A percentile compares a stretch with the other conserved stretches of the same genome.
phyloP scores from a whole-genome alignment of 768 basidiomycete species.

The Amanita exitialis region DNA sequence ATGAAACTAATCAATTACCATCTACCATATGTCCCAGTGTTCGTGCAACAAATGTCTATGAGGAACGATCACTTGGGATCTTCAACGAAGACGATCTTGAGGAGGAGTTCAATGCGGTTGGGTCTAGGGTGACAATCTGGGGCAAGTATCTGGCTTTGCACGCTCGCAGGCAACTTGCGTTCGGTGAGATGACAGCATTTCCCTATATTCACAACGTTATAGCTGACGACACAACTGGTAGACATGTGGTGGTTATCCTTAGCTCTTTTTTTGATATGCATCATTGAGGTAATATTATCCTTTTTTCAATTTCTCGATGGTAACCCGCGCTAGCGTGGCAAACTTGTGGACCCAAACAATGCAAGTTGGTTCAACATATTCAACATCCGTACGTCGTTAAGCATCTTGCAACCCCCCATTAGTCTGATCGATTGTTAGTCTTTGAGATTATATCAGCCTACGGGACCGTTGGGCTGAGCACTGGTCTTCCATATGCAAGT shows the following conservation, averaged over 20 bases:
- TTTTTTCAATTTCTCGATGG: constrained; percentile 1
- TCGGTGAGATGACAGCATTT: constrained; percentile 59
- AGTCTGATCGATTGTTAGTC: constrained; percentile 29
- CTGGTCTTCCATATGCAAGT: constrained; percentile 67
- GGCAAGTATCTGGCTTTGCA: constrained; percentile 74
- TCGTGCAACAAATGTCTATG: constrained; percentile 89
- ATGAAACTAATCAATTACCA: background rate
- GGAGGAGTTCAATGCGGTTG: constrained; percentile 33
- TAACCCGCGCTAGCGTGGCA: constrained; percentile 33
- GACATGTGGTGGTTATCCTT: constrained; percentile 96
- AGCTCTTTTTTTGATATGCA: constrained; percentile 83
- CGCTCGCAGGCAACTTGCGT: constrained; percentile 81
- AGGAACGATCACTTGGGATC: constrained; percentile 84
- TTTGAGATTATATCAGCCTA: constrained; percentile 88
- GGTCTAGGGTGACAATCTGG: constrained; percentile 55
- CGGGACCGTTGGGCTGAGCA: constrained; percentile 81
- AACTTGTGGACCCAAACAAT: constrained; percentile 42
- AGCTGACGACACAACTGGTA: constrained; percentile 17
- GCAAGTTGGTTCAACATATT: constrained; percentile 80
- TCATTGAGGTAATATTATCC: constrained; percentile 64
- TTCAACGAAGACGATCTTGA: constrained; percentile 48
- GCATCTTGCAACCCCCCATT: background rate
- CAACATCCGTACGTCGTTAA: constrained; percentile 44
- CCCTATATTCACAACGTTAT: background rate
- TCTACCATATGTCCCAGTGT: constrained; percentile 38